These are phyloP conservation scores for Elymus sibiricus DNA, from an alignment of 176 grass and related monocot species.

Conservation along the genomic window DNA sequence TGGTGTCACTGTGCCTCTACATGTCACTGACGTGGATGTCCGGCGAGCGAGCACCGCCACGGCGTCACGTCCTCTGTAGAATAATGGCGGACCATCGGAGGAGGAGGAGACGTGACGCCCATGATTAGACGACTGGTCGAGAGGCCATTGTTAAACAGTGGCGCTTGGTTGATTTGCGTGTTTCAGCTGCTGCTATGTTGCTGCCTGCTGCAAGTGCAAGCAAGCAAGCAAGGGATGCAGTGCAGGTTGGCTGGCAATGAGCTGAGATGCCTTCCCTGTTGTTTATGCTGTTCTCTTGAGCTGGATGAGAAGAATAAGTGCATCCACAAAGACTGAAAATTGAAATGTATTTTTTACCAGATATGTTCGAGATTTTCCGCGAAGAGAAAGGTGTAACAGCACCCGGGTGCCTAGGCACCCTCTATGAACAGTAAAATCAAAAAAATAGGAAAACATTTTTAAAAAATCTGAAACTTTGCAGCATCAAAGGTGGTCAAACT, in stretches of 20 bases:
- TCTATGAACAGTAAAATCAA: too few species aligned
- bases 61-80: constrained; percentile 55
- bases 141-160: constrained; percentile 8
- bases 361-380: background rate
- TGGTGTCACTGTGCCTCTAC: constrained; percentile 16
- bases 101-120: constrained; percentile 42
- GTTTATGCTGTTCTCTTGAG: constrained; percentile 22
- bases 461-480: too few species aligned
- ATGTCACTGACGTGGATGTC: constrained; percentile 35
- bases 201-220: background rate
- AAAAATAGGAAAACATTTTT: too few species aligned
- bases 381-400: too few species aligned
- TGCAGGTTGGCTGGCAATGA: background rate
- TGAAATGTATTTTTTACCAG: background rate
- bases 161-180: constrained; percentile 14
- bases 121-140: constrained; percentile 41
- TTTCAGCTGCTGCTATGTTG: background rate
- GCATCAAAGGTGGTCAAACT: too few species aligned
- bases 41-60: constrained; percentile 35
- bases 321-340: background rate
- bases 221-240: background rate
- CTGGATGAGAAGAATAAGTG: background rate
- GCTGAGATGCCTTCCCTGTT: constrained; percentile 3
- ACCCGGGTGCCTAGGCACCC: too few species aligned
- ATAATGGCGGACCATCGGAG: constrained; percentile 33